Base-by-base conservation (phyloP, 805 yeast genomes). In the Starmerella roubikii region DNA sequence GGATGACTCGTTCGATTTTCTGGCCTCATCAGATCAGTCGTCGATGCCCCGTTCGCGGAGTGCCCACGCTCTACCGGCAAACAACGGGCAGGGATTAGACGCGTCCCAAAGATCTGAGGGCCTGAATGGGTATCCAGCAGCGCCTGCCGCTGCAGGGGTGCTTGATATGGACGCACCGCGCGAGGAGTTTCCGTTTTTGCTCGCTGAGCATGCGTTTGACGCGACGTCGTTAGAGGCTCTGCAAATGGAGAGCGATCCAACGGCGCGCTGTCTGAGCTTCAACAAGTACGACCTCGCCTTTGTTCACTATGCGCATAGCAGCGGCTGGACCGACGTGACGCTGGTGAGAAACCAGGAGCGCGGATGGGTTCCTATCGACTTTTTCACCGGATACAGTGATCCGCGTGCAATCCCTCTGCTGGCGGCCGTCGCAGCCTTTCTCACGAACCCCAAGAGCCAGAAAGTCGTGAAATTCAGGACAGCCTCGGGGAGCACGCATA, bases 251-350 rank as follows among this genome's bases (percentile, higher is more conserved):
- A 51, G 55, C 13, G 60, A 58, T 39, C 57, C 57, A 13, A 37
- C 53, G 23, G 45, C 54, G 20, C 51, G 53, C 4, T 60, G 64
- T 41, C 50, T 61, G 22, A 45, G 57, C 19, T 61, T 64, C 44
- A 50, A 46, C 13, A 55, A 54, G 27, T 54, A 57, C 17, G 67
- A 63, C 35, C 45, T 62, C 23, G 57, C 58, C 8, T 48, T 56
- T 31, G 50, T 62, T 22, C 66, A 62, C 42, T 50, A 57, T 15
- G 49, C 58, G n/a, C 66, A 63, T 41, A 37, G 55, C n/a, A 52
- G 64, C 3, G 68, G 68, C 35, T 64, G 68, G 68, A 64, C 61
- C 20, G 66, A 64, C 39, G 67, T 63, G 9, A 58, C 66, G 4
- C 43, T 58, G 30, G 53, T 61, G 17, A 40, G 51, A 20, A 45